Base-by-base conservation (phyloP, 768 basidiomycete species). In the Auriscalpium vulgare region DNA sequence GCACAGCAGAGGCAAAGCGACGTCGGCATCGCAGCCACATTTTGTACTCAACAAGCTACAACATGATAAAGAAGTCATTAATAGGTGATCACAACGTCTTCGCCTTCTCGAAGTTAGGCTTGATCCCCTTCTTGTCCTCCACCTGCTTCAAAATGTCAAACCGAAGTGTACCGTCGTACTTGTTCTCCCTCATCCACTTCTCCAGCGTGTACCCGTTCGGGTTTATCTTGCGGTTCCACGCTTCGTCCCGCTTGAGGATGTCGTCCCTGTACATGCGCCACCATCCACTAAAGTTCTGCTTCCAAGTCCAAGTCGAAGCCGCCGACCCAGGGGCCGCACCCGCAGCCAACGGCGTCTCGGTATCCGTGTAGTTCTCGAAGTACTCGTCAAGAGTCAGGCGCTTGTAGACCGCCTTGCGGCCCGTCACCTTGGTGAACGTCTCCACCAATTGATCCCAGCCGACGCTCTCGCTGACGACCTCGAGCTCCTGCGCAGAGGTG, bases 261-360 rank as follows among this genome's bases (percentile, higher is more conserved):
- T 73, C 70, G 55, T 79, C 77, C 44, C 74, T 63, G 67, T 68
- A 78, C 48, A 73, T 55, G 10, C 68, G 65, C 74, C 74, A 79
- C 64, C 72, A 76, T 8, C 67, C 71, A 23, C 67, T 65, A 61
- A 77, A 78, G 59, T 74, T 77, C 64, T 74, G 61, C 47, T 51
- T 60, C 56, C 57, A 64, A 35, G 61, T 65, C 50, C 17, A 53
- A 29, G 34, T 56, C 61, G 38, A n/a, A 16, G 8, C 50, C 37
- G 16, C 62, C 60, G 47, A 54, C 49, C 34, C 23, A 29, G 23
- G 23, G 23, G 23, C 23, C 23, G 23, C 23, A 29, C 23, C 23
- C 23, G 23, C 23, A 2, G 65, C 67, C 16, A 68, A 44, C 4
- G 64, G 64, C 6, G 16, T 19, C 47, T 67, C 66, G 8, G 55